Evolutionary conservation across 306 rosid genomes (phyloP), one percentile per base, ranked within the genome.

Genomic region (Dryas octopetala): DNA sequence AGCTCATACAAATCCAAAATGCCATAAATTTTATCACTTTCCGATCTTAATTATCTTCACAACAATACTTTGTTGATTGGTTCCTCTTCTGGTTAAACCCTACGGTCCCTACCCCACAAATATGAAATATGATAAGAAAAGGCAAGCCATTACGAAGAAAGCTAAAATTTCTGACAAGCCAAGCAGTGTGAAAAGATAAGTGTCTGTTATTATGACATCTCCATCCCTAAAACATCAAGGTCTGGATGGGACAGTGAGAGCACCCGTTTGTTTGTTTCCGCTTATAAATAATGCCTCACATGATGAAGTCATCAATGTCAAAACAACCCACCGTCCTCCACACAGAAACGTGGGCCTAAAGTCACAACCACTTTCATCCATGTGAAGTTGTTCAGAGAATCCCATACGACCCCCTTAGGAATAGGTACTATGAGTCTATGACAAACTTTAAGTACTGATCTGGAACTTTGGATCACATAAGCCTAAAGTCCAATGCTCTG

Each of bases 301-400:
- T 55, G 74, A 55, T 32, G 38, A 32, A 32, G 38, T 32, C 38
- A 32, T 32, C 38, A 32, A 32, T 32, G 38, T 32, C 38, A 32
- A 32, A 32, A 32, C 38, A 32, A 1, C 38, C 38, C 38, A 32
- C 38, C 38, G 38, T 32, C 38, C 38, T 45, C 38, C 15, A 19
- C 60, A 23, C 73, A 45, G 43, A 68, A 43, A 16, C 32, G 70
- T 47, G 62, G 78, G 84, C 61, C 76, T 55, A 46, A 69, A 68
- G 49, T 32, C 38, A 32, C 38, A 32, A 32, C 1, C 38, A 32
- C 38, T 32, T 32, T 50, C 16, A 48, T 71, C 55, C 78, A 76
- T 71, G 78, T 71, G 78, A 65, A 10, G 9, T 12, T 71, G 49
- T 70, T 50, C 84, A 70, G 78, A 76, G 65, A 77, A 61, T 81